Evolutionary conservation across 768 basidiomycete genomes (phyloP).

Genomic region (Peribolospora baueri): DNA sequence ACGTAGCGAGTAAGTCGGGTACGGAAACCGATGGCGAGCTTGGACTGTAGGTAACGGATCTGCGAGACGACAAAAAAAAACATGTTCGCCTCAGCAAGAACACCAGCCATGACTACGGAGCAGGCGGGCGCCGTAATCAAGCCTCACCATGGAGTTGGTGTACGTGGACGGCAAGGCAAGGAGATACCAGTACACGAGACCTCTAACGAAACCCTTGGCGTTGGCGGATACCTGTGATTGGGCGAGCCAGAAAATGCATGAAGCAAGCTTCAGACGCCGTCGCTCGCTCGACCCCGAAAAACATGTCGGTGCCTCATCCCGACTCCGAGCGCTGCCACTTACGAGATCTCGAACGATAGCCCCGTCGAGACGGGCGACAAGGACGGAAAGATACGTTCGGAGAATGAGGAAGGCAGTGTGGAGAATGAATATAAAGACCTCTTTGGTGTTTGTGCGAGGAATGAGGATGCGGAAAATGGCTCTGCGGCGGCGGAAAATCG

Average conservation of each 20-base stretch:
- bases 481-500: too few species aligned
- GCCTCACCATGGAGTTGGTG: slow-evolving; percentile 69
- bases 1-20: slow-evolving; percentile 69
- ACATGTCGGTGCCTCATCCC: neutral
- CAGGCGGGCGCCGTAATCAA: neutral
- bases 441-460: slow-evolving; percentile 23
- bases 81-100: neutral
- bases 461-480: slow-evolving; percentile 13
- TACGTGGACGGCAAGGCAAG: slow-evolving; percentile 81
- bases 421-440: slow-evolving; percentile 42
- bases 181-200: slow-evolving; percentile 65
- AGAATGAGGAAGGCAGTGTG: slow-evolving; percentile 71
- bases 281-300: neutral
- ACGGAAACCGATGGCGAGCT: slow-evolving; percentile 54
- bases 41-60: slow-evolving; percentile 74
- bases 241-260: neutral
- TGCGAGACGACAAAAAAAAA: slow-evolving; percentile 14
- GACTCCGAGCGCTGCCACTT: slow-evolving; percentile 7
- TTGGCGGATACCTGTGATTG: slow-evolving; percentile 44
- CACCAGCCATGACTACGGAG: neutral
- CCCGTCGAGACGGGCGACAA: slow-evolving; percentile 71
- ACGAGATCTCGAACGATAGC: slow-evolving; percentile 69
- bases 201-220: slow-evolving; percentile 53
- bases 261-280: neutral
- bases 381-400: slow-evolving; percentile 64